Percentiles rank a stretch among this genome's conserved stretches.
These are phyloP conservation scores for Bryoglossum gracile DNA, from an alignment of 495 filamentous ascomycete species.

Conservation along the genomic window DNA sequence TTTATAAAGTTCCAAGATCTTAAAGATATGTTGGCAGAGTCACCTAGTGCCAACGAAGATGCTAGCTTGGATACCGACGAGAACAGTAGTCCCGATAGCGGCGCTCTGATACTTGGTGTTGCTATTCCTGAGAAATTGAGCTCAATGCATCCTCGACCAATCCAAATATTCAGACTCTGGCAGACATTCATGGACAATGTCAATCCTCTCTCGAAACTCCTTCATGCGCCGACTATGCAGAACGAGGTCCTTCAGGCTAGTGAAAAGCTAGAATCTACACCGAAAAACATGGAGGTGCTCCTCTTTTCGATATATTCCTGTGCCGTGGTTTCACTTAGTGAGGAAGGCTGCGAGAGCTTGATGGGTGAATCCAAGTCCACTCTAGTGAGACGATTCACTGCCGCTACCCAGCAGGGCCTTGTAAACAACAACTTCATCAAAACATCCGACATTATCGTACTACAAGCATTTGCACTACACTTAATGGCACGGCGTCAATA, in stretches of 20 bases:
- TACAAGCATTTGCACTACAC: slow-evolving; percentile 46
- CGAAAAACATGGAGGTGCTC: slow-evolving; percentile 36
- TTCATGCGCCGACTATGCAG: slow-evolving; percentile 43
- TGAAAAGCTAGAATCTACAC: slow-evolving; percentile 27
- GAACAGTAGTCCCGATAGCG: neutral
- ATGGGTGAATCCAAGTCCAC: slow-evolving; percentile 35
- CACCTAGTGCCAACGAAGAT: neutral
- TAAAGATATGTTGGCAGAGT: neutral
- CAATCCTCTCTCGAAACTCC: slow-evolving; percentile 41
- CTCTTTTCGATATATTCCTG: slow-evolving; percentile 45
- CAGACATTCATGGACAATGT: slow-evolving; percentile 47
- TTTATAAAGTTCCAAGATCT: neutral
- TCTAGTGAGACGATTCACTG: slow-evolving; percentile 33
- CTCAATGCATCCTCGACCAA: neutral
- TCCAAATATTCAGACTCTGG: slow-evolving; percentile 37
- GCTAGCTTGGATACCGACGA: neutral
- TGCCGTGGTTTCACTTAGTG: slow-evolving; percentile 28
- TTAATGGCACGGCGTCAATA: slow-evolving; percentile 28
- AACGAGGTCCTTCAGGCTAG: slow-evolving; percentile 36
- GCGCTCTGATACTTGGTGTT: neutral
- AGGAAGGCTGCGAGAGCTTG: slow-evolving; percentile 28
- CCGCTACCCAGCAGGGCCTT: slow-evolving; percentile 35
- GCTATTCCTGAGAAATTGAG: neutral
- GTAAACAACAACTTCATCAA: slow-evolving; percentile 30
- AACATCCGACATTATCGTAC: slow-evolving; percentile 35